A percentile compares a stretch with the other conserved stretches of the same genome.
These are phyloP conservation scores for Cytospora piceicola DNA, from an alignment of 2,329 filamentous ascomycete species.

Conservation along the genomic window DNA sequence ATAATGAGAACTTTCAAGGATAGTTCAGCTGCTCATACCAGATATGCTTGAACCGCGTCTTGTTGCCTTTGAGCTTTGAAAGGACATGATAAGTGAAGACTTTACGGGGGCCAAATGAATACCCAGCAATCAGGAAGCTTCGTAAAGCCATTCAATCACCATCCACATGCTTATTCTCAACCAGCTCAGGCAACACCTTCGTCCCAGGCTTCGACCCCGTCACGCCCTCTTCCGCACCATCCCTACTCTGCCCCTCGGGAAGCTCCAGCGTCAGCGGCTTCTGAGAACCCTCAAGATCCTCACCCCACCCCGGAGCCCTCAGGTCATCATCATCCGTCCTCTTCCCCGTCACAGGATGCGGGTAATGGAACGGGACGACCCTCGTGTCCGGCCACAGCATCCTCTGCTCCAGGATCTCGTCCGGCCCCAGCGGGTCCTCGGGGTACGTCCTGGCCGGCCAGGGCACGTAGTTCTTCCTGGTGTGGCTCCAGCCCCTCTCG, in stretches of 20 bases:
- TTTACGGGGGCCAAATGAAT: too few relatives aligned
- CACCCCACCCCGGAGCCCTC: conserved; percentile 51
- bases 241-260: conserved; percentile 42
- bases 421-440: conserved; percentile 54
- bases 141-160: conserved; percentile 24
- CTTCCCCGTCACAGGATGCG: conserved; percentile 54
- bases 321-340: conserved; percentile 50
- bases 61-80: too few relatives aligned
- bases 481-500: conserved; percentile 57
- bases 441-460: conserved; percentile 53
- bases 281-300: conserved; percentile 44
- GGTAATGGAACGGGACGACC: conserved; percentile 58
- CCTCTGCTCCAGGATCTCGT: conserved; percentile 56
- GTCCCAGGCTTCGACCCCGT: conserved; percentile 38
- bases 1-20: background rate
- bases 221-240: conserved; percentile 37
- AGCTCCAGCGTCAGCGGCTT: conserved; percentile 47
- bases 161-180: conserved; percentile 36
- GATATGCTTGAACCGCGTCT: too few relatives aligned
- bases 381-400: conserved; percentile 62
- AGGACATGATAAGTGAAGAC: too few relatives aligned
- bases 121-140: too few relatives aligned
- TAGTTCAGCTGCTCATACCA: background rate
- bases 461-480: conserved; percentile 56
- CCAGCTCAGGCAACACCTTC: conserved; percentile 43